phyloP scores from a whole-genome alignment of 129 eudicot genomes.

The Ambrosia artemisiifolia region DNA sequence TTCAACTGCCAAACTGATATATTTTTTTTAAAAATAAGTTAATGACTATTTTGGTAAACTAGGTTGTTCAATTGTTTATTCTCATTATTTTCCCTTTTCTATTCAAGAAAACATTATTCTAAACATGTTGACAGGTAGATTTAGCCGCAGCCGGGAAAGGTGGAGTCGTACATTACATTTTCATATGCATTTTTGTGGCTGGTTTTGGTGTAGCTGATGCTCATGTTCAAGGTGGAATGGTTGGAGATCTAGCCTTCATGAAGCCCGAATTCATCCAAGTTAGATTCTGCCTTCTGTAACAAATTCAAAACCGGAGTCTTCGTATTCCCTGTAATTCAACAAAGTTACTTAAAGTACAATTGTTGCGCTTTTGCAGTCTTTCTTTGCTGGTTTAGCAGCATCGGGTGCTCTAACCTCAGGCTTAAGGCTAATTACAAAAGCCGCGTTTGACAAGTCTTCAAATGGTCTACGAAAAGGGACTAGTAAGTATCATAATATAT shows the following conservation, averaged over 20 bases:
- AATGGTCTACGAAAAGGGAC: constrained; percentile 63
- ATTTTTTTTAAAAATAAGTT: no score
- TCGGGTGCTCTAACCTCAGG: constrained; percentile 62
- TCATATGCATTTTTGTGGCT: constrained; percentile 45
- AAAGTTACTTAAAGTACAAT: neutral
- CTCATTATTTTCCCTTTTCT: no score
- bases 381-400: constrained; percentile 62
- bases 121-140: constrained; percentile 62
- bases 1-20: no score
- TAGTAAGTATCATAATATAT: constrained; percentile 24
- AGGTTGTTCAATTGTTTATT: no score
- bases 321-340: neutral
- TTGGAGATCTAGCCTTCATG: constrained; percentile 72
- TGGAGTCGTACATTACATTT: constrained; percentile 49
- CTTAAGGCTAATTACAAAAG: constrained; percentile 57
- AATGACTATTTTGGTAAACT: neutral
- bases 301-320: neutral
- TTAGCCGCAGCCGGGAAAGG: constrained; percentile 59
- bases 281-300: neutral
- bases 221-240: constrained; percentile 66
- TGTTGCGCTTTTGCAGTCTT: constrained; percentile 38
- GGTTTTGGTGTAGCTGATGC: constrained; percentile 77
- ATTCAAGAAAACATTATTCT: no score
- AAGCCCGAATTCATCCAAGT: constrained; percentile 69
- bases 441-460: constrained; percentile 50